A percentile compares a stretch with the other conserved stretches of the same genome.
Evolutionary conservation across 1,139 yeast species (phyloP).

Genomic region (Geotrichum bryndzae): DNA sequence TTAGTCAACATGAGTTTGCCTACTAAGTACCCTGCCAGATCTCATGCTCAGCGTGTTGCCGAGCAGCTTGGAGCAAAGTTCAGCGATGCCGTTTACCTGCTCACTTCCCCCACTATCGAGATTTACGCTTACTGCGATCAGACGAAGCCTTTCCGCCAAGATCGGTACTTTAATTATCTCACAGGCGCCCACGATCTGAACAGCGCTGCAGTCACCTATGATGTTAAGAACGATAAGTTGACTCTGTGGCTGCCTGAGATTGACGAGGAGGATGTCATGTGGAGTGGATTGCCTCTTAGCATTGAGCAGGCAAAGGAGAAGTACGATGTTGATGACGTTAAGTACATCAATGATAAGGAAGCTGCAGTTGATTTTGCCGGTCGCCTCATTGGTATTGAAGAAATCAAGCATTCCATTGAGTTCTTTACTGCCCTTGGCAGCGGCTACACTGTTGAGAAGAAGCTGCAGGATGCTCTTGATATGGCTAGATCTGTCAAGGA

Average conservation of each 20-base stretch:
- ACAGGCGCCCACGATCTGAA: conserved; percentile 74
- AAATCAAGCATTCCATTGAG: conserved; percentile 8
- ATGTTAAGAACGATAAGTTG: conserved; percentile 48
- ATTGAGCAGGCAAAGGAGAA: conserved; percentile 56
- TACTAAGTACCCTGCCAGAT: conserved; percentile 51
- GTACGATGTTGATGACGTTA: conserved; percentile 78
- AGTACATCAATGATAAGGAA: conserved; percentile 38
- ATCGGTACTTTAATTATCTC: conserved; percentile 81
- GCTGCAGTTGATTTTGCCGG: conserved; percentile 27
- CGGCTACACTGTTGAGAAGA: conserved; percentile 38
- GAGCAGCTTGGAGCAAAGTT: conserved; percentile 32
- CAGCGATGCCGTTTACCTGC: conserved; percentile 39
- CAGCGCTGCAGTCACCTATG: conserved; percentile 64
- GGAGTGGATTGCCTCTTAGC: conserved; percentile 85
- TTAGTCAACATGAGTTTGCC: not conserved
- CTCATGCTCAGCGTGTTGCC: conserved; percentile 45
- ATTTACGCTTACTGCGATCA: conserved; percentile 77
- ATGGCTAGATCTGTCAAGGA: conserved; percentile 84
- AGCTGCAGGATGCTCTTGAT: conserved; percentile 56
- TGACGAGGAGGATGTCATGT: conserved; percentile 86
- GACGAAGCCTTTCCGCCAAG: conserved; percentile 73
- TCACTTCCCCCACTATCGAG: conserved; percentile 62
- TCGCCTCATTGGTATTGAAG: not conserved
- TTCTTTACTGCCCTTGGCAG: not conserved
- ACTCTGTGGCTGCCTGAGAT: conserved; percentile 74